These are phyloP conservation scores for Fragilaria crotonensis DNA, from an alignment of 108 stramenopile genomes.

Conservation along the genomic window DNA sequence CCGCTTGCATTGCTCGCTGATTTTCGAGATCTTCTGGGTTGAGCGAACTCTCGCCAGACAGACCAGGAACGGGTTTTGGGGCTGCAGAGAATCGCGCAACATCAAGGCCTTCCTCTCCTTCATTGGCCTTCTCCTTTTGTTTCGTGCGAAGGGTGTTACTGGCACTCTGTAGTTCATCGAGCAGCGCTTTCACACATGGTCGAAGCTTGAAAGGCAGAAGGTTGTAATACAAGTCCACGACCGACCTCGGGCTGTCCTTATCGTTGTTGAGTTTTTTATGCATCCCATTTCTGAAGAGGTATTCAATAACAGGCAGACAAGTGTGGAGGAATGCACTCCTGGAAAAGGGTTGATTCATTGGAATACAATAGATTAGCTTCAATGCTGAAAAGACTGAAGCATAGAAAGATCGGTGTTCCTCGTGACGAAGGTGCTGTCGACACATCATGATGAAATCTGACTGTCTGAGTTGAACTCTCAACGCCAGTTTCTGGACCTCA, in stretches of 20 bases:
- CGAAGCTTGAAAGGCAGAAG: not conserved
- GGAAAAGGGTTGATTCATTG: not conserved
- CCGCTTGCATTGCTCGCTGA: constrained; percentile 1
- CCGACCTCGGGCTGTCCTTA: not conserved
- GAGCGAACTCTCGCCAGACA: not conserved
- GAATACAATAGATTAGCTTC: constrained; percentile 16
- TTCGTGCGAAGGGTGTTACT: not conserved
- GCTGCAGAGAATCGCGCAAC: not conserved
- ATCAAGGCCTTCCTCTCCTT: constrained; percentile 1
- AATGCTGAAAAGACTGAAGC: constrained; percentile 14
- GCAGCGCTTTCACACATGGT: constrained; percentile 2
- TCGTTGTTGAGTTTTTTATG: not conserved
- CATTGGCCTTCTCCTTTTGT: constrained; percentile 1
- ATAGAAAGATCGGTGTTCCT: constrained; percentile 22
- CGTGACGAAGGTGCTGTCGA: constrained; percentile 13
- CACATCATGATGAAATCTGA: constrained; percentile 26
- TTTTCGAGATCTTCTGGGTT: not conserved
- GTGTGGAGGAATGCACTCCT: constrained; percentile 1
- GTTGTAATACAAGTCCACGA: constrained; percentile 5
- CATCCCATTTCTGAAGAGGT: constrained; percentile 4
- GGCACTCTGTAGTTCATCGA: constrained; percentile 6
- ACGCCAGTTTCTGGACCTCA: constrained; percentile 36
- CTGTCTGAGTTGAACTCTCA: constrained; percentile 27
- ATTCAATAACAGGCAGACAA: constrained; percentile 1
- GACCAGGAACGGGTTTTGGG: not conserved